Percentiles rank a stretch among this genome's conserved stretches.
Evolutionary conservation across 768 basidiomycete genomes (phyloP).

Genomic region (Tulasnella sp.): DNA sequence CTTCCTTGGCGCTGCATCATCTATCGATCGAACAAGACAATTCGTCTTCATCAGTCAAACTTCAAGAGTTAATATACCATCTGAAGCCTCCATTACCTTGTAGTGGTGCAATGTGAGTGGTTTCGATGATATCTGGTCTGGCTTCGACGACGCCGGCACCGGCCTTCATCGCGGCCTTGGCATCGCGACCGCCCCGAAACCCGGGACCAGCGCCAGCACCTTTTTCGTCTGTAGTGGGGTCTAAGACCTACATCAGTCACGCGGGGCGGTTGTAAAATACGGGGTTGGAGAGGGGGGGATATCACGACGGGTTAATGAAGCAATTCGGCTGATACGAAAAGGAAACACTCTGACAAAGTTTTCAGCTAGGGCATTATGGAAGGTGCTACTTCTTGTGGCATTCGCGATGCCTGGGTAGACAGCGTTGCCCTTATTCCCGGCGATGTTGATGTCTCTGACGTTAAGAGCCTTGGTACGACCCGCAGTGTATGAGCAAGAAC

Average conservation of each 20-base stretch:
- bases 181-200: constrained; percentile 50
- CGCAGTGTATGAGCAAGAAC: too few species aligned
- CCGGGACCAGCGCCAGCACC: constrained; percentile 51
- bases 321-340: background rate
- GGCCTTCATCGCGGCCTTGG: constrained; percentile 48
- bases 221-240: constrained; percentile 48
- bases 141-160: constrained; percentile 57
- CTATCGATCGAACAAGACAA: background rate
- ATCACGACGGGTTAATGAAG: background rate
- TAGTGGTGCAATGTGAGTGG: constrained; percentile 58
- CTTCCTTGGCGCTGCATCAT: too few species aligned
- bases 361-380: background rate
- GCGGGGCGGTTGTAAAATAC: background rate
- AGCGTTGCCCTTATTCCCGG: background rate
- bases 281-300: background rate
- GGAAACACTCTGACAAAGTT: constrained; percentile 8
- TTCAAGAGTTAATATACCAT: too few species aligned
- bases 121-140: constrained; percentile 61
- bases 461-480: background rate
- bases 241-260: constrained; percentile 45
- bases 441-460: constrained; percentile 11
- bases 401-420: constrained; percentile 15
- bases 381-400: background rate
- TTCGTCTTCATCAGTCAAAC: background rate
- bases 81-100: background rate